phyloP scores from a whole-genome alignment of 2,329 filamentous ascomycete species.

The Pyrenophora teres region DNA sequence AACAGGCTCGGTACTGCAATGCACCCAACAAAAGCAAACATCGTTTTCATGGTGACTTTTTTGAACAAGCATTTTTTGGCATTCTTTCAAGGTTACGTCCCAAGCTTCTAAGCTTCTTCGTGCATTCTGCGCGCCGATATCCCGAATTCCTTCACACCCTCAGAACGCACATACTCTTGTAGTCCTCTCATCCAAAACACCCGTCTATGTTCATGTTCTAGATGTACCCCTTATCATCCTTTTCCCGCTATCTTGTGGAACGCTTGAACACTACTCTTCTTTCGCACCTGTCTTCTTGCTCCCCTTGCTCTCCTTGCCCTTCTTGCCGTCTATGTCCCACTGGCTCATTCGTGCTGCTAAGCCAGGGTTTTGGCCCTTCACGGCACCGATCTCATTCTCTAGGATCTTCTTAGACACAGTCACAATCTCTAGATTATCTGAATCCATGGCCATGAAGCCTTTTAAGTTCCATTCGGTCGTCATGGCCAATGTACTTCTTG shows the following conservation, averaged over 20 bases:
- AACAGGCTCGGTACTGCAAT: conserved; percentile 3
- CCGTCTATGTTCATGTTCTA: not conserved
- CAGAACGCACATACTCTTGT: not conserved
- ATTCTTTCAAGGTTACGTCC: not conserved
- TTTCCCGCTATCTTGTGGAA: not conserved
- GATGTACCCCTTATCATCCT: not conserved
- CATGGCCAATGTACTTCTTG: not conserved
- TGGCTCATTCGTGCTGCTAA: not conserved
- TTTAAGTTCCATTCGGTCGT: not conserved
- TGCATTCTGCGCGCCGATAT: too few species aligned
- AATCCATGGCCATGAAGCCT: not conserved
- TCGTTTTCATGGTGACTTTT: not conserved
- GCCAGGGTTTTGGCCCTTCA: not conserved
- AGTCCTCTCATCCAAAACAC: not conserved
- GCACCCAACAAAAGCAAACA: not conserved
- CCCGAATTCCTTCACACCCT: not conserved
- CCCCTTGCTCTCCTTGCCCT: not conserved
- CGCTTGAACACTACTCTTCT: not conserved
- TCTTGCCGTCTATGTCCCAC: not conserved
- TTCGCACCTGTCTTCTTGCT: not conserved
- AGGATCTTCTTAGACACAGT: not conserved
- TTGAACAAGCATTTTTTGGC: conserved; percentile 3
- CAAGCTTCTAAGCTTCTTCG: not conserved
- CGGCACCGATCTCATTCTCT: not conserved
- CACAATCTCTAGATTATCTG: not conserved